Evolutionary conservation across 2,329 filamentous ascomycete species (phyloP), one percentile per base, ranked within the genome.

Genomic region (Fusarium compactum): DNA sequence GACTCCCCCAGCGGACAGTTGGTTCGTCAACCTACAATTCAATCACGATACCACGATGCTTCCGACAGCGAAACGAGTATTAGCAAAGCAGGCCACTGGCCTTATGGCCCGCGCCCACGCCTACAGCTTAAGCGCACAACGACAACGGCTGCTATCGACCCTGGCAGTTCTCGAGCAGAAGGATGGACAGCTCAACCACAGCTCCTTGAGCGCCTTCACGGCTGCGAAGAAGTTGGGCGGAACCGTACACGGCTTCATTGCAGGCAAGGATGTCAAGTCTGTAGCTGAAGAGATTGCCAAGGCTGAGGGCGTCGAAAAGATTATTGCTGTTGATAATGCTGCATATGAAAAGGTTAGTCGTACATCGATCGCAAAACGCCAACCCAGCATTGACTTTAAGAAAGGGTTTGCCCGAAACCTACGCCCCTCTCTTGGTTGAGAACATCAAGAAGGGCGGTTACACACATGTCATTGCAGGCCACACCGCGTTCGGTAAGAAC

Each of bases 401-500:
- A 22, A 71, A 94, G 93, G 94, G 94, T 52, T 88, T 99, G 3
- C 90, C 96, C 55, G 96, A 99, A 84, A 98, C 93, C 85, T 98
- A 89, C 78, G 96, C 95, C n/a, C 92, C 94, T 59, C 85, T 99
- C 48, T 86, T 99, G 43, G 92, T 94, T 54, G 95, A 98, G 81
- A 99, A 98, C 82, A 95, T 98, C 82, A 97, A 97, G 84, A 96
- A 96, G 80, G 95, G 93, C 65, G 93, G 91, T 65, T 98, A 94
- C 81, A 97, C 95, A 66, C 96, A 99, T 79, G 88, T 99, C 70
- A 87, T 99, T 76, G 92, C 92, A 41, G 91, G 92, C 58, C 94
- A 98, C 84, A 96, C 95, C 25, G 94, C 96, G 2, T 99, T 99
- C 82, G 96, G 96, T 77, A 99, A 99, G 89, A 97, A 92, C 81